Conservation (phyloP, 1,139 yeast genomes). For the Hanseniaspora uvarum region DNA sequence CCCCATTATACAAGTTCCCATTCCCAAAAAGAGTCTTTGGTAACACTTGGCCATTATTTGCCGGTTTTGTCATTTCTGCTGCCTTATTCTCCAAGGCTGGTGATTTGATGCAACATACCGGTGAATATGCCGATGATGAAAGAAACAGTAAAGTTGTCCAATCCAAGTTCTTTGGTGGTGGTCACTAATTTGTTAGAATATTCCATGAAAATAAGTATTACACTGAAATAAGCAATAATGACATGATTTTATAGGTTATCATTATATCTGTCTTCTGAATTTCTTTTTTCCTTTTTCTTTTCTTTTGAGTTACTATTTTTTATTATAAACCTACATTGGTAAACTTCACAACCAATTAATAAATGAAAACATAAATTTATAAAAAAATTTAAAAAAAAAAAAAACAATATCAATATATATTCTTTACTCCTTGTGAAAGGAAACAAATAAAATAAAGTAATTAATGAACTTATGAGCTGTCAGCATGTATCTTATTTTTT, state of each 20-base stretch:
- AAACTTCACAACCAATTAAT: not conserved
- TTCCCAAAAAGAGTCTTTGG: slow-evolving; percentile 16
- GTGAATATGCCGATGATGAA: slow-evolving; percentile 13
- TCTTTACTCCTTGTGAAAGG: not conserved
- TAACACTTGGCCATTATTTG: slow-evolving; percentile 16
- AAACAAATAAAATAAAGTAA: not conserved
- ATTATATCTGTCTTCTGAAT: not conserved
- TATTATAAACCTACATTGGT: not conserved
- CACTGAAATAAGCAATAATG: not conserved
- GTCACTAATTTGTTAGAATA: not conserved
- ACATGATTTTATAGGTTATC: not conserved
- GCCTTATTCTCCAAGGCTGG: slow-evolving; percentile 13
- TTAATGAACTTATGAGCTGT: not conserved
- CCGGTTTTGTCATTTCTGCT: slow-evolving; percentile 16
- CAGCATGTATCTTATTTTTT: no score
- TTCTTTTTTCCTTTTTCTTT: not conserved
- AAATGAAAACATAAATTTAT: not conserved
- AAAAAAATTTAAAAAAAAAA: not conserved
- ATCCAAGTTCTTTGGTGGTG: slow-evolving; percentile 17
- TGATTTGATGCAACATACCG: slow-evolving; percentile 16
- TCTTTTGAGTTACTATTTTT: not conserved
- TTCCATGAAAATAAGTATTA: no score
- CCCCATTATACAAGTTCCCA: slow-evolving; percentile 16
- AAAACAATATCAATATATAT: not conserved
- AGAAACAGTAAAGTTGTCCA: slow-evolving; percentile 17